Percentiles rank a stretch among this genome's conserved stretches.
These are phyloP conservation scores for Exophiala oligosperma DNA, from an alignment of 2,329 filamentous ascomycete genomes.

Conservation along the genomic window DNA sequence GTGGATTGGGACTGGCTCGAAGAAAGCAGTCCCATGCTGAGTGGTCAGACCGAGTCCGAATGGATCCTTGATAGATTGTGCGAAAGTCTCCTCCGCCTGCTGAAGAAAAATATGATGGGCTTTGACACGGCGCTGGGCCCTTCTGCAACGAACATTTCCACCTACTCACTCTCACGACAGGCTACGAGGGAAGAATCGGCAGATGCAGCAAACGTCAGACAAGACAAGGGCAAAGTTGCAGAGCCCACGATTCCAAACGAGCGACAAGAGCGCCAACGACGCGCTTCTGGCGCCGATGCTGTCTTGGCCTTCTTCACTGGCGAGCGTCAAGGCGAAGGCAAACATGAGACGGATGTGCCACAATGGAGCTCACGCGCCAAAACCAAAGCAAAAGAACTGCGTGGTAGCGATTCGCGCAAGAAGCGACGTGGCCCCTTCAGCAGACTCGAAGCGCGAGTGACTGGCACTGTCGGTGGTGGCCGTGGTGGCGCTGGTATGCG, in stretches of 20 bases:
- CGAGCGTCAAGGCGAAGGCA: conserved; percentile 14
- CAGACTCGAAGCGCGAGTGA: conserved; percentile 7
- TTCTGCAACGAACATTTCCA: conserved; percentile 4
- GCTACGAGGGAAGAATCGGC: conserved; percentile 5
- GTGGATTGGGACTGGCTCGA: conserved; percentile 74
- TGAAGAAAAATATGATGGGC: conserved; percentile 26
- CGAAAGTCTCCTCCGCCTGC: conserved; percentile 58
- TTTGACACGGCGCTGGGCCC: conserved; percentile 2
- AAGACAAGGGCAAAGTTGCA: conserved; percentile 9
- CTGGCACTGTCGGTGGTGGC: conserved; percentile 16
- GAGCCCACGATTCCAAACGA: neutral
- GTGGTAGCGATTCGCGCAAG: conserved; percentile 1
- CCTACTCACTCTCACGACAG: conserved; percentile 9
- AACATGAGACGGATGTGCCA: conserved; percentile 14
- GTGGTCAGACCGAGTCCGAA: conserved; percentile 62
- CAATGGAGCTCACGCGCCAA: conserved; percentile 25
- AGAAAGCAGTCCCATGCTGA: conserved; percentile 66
- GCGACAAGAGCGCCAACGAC: conserved; percentile 13
- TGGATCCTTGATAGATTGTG: conserved; percentile 67
- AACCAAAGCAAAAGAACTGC: conserved; percentile 9
- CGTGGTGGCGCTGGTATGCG: conserved; percentile 19
- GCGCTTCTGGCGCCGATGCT: conserved; percentile 23
- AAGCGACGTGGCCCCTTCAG: conserved; percentile 19
- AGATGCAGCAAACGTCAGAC: neutral
- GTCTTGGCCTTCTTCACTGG: conserved; percentile 25